Percentiles rank a stretch among this genome's conserved stretches.
These are phyloP conservation scores for Calonectria leucothoes DNA, from an alignment of 2,329 filamentous ascomycete species.

Conservation along the genomic window DNA sequence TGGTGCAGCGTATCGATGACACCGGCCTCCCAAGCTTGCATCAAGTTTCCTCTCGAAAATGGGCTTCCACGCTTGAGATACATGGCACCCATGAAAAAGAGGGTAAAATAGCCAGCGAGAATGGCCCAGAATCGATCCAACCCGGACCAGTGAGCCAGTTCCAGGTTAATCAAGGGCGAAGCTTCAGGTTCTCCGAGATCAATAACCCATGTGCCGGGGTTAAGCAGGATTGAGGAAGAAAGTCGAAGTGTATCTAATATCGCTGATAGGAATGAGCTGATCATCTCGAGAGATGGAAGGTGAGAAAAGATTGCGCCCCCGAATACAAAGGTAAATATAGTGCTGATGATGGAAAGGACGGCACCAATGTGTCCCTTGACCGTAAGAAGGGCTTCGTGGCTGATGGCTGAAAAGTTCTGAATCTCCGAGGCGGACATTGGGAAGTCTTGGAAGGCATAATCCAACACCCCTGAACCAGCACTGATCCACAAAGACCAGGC, in stretches of 20 bases:
- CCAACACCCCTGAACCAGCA: constrained; percentile 60
- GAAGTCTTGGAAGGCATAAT: constrained; percentile 62
- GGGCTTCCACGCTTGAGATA: constrained; percentile 82
- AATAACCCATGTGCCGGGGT: constrained; percentile 69
- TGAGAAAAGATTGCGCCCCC: constrained; percentile 52
- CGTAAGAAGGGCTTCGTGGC: constrained; percentile 74
- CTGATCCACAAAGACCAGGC: constrained; percentile 57
- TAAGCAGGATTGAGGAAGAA: constrained; percentile 47
- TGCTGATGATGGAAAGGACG: constrained; percentile 53
- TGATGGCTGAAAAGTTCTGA: constrained; percentile 81
- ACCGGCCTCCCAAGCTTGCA: constrained; percentile 77
- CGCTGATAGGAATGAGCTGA: constrained; percentile 21
- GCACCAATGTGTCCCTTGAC: constrained; percentile 66
- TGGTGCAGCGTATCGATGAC: constrained; percentile 88
- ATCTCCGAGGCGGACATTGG: constrained; percentile 71
- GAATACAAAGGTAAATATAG: constrained; percentile 56
- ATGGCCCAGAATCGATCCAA: constrained; percentile 78
- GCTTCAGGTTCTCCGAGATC: constrained; percentile 60
- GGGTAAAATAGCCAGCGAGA: constrained; percentile 81
- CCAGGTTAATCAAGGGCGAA: constrained; percentile 60
- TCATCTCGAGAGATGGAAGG: constrained; percentile 21
- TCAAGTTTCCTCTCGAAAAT: constrained; percentile 68
- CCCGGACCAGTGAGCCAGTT: constrained; percentile 74
- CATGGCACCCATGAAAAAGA: constrained; percentile 78
- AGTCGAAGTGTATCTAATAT: constrained; percentile 32